phyloP scores from a whole-genome alignment of 108 stramenopile genomes.

The Fragilaria radians region DNA sequence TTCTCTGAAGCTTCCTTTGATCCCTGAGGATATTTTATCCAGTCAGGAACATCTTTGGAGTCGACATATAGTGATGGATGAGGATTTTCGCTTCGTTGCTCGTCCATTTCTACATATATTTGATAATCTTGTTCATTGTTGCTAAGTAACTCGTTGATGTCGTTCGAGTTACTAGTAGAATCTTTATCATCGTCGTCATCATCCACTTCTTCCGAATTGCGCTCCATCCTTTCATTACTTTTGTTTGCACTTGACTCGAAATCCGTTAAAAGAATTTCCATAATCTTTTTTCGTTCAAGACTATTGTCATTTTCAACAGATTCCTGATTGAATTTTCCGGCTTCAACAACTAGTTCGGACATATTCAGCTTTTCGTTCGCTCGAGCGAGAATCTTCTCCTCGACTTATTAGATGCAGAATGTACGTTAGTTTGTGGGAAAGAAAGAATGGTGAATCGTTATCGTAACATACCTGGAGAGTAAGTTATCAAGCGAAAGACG shows the following conservation, averaged over 20 bases:
- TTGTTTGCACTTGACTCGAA: conserved; percentile 53
- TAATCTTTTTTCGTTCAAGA: conserved; percentile 73
- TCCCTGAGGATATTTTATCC: conserved; percentile 49
- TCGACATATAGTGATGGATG: conserved; percentile 39
- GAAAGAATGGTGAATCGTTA: no score
- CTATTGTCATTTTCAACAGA: conserved; percentile 72
- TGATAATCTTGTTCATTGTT: conserved; percentile 86
- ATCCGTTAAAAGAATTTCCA: conserved; percentile 80
- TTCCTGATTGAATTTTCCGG: conserved; percentile 91
- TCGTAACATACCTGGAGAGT: conserved; percentile 45
- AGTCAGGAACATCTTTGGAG: conserved; percentile 68
- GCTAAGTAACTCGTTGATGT: conserved; percentile 83
- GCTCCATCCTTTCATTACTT: conserved; percentile 14
- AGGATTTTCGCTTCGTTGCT: conserved; percentile 8
- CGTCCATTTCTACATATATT: conserved; percentile 79
- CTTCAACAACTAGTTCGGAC: conserved; percentile 89
- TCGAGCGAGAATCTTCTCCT: conserved; percentile 87
- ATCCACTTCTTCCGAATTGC: conserved; percentile 47
- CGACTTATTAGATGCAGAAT: conserved; percentile 60
- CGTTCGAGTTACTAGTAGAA: conserved; percentile 32
- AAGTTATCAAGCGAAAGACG: conserved; percentile 89
- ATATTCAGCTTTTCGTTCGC: conserved; percentile 92
- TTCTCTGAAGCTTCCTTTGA: background rate
- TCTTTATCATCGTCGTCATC: conserved; percentile 35
- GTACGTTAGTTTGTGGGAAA: no score